Evolutionary conservation across 1,139 yeast species (phyloP), one percentile per base, ranked within the genome.

Genomic region (Magnusiomyces ingens): DNA sequence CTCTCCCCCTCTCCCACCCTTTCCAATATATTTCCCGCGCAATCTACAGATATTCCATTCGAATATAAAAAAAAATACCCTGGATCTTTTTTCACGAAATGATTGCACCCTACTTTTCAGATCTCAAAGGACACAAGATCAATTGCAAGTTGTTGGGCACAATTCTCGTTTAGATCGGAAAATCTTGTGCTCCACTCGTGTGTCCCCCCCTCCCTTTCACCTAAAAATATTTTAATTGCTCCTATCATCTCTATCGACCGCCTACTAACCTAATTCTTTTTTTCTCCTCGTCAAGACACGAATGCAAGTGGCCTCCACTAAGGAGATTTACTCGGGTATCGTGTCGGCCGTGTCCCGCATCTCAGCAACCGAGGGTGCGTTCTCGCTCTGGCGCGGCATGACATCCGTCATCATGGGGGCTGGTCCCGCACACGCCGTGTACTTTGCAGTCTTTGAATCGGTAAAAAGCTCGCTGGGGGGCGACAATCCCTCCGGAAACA

Each of bases 391-490:
- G 96, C 77, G 95, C 66, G 99, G 99, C 56, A 90, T 93, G 37
- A 84, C 93, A 15, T 87, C 96, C 1, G 96, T 94, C 59, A 82
- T 91, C 11, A 68, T 93, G 59, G 99, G 99, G 45, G 98, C 99
- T n/a, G 99, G 99, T 3, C 99, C 99, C 1, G 98, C 99, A 10
- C 99, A 93, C 72, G 99, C 99, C 1, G 87, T 94, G 15, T 94
- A 94, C 71, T 93, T 91, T 70, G 85, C 93, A n/a, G 96, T 95
- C 6, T 94, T 91, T 71, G 99, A 93, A 71, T 78, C 84, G 49
- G 79, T 93, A 56, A 91, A 91, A 68, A 81, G 86, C 32, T 71
- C 67, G 54, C 76, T 76, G 57, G 77, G 72, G 43, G 70, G 70
- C 22, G 64, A 65, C 43, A 66, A 63, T 40, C 71, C 69, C 51